These are phyloP conservation scores for Tylopilus rubrobrunneus DNA, from an alignment of 768 basidiomycete genomes.

Conservation along the genomic window DNA sequence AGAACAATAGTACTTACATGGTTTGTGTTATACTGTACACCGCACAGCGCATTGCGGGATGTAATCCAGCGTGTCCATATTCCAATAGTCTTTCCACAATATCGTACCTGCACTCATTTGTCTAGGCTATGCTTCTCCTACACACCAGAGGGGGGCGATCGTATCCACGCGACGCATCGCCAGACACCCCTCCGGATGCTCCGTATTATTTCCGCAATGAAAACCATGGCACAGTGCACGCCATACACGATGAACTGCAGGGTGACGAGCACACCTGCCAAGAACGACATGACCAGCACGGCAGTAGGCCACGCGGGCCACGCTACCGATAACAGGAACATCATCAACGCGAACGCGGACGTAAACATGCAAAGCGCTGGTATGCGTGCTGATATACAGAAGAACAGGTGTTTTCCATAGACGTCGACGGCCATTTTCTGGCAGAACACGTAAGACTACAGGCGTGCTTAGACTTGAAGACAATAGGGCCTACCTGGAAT, in stretches of 20 bases:
- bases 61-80: not conserved
- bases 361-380: constrained; percentile 59
- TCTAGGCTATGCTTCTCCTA: constrained; percentile 6
- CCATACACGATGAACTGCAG: constrained; percentile 67
- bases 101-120: not conserved
- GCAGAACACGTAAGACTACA: too few species aligned
- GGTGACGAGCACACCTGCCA: constrained; percentile 55
- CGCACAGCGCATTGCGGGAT: not conserved
- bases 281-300: constrained; percentile 53
- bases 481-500: constrained; percentile 45
- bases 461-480: too few species aligned
- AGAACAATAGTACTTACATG: too few species aligned
- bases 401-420: constrained; percentile 56
- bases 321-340: constrained; percentile 58
- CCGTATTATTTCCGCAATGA: constrained; percentile 7
- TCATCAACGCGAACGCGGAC: constrained; percentile 54
- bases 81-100: not conserved
- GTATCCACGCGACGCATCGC: constrained; percentile 11
- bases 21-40: too few species aligned
- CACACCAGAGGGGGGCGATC: constrained; percentile 8
- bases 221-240: constrained; percentile 23
- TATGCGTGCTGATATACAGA: constrained; percentile 60
- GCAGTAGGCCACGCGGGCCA: constrained; percentile 62
- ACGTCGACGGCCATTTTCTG: too few species aligned
- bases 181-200: constrained; percentile 11